These are phyloP conservation scores for Rhodotorula mucilaginosa DNA, from an alignment of 1,284 basidiomycete genomes.

Conservation along the genomic window DNA sequence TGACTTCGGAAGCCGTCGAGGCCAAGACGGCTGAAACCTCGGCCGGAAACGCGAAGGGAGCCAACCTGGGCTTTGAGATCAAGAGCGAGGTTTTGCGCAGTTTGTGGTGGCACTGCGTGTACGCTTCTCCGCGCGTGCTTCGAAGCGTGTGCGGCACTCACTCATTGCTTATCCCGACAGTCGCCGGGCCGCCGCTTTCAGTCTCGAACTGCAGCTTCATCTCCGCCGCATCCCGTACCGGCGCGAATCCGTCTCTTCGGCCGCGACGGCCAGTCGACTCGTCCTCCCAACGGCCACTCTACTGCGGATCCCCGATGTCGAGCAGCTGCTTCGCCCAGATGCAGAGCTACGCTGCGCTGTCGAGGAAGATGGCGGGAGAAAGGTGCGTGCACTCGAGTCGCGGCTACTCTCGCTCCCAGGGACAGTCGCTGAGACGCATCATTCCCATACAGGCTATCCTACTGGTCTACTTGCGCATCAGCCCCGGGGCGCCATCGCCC, in stretches of 20 bases:
- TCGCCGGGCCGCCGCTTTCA: conserved; percentile 83
- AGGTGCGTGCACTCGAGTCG: not conserved
- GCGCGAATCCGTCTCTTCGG: not conserved
- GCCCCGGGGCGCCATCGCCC: not conserved
- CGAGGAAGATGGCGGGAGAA: not conserved
- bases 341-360: conserved; percentile 16
- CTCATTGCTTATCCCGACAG: not conserved
- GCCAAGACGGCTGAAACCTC: not conserved
- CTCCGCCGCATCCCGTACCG: conserved; percentile 69
- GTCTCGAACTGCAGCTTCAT: conserved; percentile 83
- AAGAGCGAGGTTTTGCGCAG: conserved; percentile 61
- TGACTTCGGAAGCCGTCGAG: conserved; percentile 47
- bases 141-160: conserved; percentile 51
- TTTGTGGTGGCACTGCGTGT: conserved; percentile 78
- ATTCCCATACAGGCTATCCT: conserved; percentile 10
- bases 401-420: too few relatives aligned
- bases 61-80: conserved; percentile 50
- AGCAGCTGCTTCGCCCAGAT: conserved; percentile 1
- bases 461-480: conserved; percentile 17
- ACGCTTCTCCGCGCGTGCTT: conserved; percentile 33
- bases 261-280: not conserved
- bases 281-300: not conserved
- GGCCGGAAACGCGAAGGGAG: not conserved
- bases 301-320: not conserved
- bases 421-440: not conserved